Base-by-base conservation (phyloP, 805 yeast genomes). In the Candida nanaspora region DNA sequence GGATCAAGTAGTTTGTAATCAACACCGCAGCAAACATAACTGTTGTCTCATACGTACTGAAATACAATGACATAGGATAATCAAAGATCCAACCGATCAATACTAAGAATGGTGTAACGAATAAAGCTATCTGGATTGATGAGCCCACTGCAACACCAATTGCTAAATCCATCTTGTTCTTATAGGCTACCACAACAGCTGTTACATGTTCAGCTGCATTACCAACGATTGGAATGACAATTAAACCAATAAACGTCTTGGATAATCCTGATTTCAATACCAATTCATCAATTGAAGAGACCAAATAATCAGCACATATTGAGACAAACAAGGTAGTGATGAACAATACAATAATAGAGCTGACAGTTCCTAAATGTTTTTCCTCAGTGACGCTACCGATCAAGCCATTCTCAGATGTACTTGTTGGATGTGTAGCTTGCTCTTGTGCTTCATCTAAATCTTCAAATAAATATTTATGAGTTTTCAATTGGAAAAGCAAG, bases 171-270 rank as follows among this genome's bases (percentile, higher is more conserved):
- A 93, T 93, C 66, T 93, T 93, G 63, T 93, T 86, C 65, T 88
- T 88, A 74, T 80, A 78, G 19, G 98, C 98, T 37, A 93, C 98
- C 46, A 87, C 75, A 29, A 93, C 83, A 3, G 98, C 96, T 16
- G 98, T 93, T 39, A 87, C 98, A 62, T 93, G 98, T 63, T 93
- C 98, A 11, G 98, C 98, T 3, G 98, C 98, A 55, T 93, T 93
- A 42, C 98, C 98, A 22, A 93, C 98, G 47, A 93, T 91, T 32
- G 98, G 98, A 46, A 93, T 82, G 35, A 93, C 78, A 51, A 93
- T 82, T 50, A 93, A 70, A 59, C 98, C 98, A 54, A 93, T 87
- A 54, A 93, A 93, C 0, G 98, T 88, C 73, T 91, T 89, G 34
- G 96, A 85, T 41, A 93, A 70, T 3, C 96, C 96, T 2, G 95